Evolutionary conservation across 2,329 filamentous ascomycete genomes (phyloP), one percentile per base, ranked within the genome.

Genomic region (Aspergillus arachidicola): DNA sequence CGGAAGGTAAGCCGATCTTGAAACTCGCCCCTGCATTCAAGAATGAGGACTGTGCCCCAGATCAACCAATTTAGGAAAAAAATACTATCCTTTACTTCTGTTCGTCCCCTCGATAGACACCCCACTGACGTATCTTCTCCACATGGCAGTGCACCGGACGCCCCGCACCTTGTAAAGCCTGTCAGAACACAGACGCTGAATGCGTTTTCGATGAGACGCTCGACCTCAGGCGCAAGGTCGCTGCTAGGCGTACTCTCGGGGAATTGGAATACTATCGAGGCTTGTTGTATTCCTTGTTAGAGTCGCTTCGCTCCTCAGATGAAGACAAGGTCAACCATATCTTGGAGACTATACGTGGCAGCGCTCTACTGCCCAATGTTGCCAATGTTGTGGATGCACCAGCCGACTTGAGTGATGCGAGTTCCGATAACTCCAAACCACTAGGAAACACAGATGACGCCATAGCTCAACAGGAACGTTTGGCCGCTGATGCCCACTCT

Each of bases 211-310:
- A 79, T 63, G 71, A 74, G 55, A 72, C 66, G 19, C 71, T 72
- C 43, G 78, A 80, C 58, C 65, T 77, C 4, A 69, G 78, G 48
- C 76, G 77, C 28, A 78, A 79, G 65, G 72, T 77, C 21, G 73
- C 72, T 41, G 71, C 73, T 19, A 78, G 76, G 64, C 73, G 75
- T 26, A 76, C 73, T 14, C 67, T 76, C 12, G 69, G 71, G 16
- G 78, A 79, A 59, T 67, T 78, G 45, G 69, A 73, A 57, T 70
- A 73, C 57, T 75, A 76, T 59, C 77, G 72, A 58, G 65, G 72
- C 45, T 60, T 78, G 56, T 58, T 79, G 3, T 67, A 72, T 48
- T 68, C 69, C 26, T 64, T 80, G 36, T 53, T 79, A n/a, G 57
- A 68, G 30, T 69, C 66, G 4, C 65, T 79, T 53, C 70, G 72